Base-by-base conservation (phyloP, 495 filamentous ascomycete species). In the Annulohypoxylon maeteangense region DNA sequence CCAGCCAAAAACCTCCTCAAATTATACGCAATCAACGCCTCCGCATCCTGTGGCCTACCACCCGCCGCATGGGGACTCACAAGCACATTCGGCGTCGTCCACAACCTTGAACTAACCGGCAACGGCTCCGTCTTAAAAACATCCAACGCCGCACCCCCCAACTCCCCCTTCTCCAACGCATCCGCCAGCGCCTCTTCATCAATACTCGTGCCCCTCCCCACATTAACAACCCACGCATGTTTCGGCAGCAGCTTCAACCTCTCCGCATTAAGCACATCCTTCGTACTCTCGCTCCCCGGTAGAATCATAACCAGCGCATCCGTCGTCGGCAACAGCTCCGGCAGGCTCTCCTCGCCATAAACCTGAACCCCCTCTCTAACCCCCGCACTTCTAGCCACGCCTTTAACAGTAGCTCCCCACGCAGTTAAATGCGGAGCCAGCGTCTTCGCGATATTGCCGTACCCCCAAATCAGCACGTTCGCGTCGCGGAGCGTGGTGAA, bases 371-470 rank as follows among this genome's bases (percentile, higher is more conserved):
- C 83, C 59, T 89, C 86, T 60, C 86, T 84, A 0, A 92, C 91
- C 20, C 86, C 90, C n/a, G 77, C 80, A 40, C 83, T 80, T 1
- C 85, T 68, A 29, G 85, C 85, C 2, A 86, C 67, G 12, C 85
- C 85, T 48, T 68, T 70, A 1, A 83, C 82, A 0, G 61, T 77
- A 31, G 87, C 82, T 40, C 84, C 85, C 48, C 81, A 83, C 4
- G 86, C 90, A 47, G 83, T 80, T 1, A 93, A 89, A 51, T 91
- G 88, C 73, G 85, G 88, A 63, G 89, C 88, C 67, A 97, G 84
- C 70, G 92, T 89, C 82, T 90, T 79, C 47, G 91, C 92, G 58
- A 96, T 96, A 36, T 93, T 93, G 27, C 93, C 93, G 87, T 94
- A 94, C 1, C 93, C 93, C 70, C 95, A 85, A 70, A 97, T 89